These are phyloP conservation scores for Tetracentron sinense DNA, from an alignment of 164 flowering plant genomes.

Conservation along the genomic window DNA sequence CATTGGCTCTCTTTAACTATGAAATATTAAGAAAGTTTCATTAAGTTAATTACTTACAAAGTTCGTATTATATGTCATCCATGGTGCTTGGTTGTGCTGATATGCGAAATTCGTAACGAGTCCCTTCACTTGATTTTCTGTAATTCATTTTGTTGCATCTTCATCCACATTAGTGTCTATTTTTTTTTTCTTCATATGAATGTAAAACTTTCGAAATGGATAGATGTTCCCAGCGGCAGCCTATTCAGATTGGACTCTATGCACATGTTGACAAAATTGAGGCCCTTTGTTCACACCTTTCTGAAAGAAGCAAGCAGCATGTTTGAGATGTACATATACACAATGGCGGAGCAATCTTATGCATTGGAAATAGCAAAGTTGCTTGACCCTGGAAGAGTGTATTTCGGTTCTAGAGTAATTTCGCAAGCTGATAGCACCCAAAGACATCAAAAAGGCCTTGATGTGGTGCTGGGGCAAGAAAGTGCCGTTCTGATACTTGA, in stretches of 20 bases:
- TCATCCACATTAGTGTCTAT: too few species aligned
- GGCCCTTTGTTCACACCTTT: constrained; percentile 76
- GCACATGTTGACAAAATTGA: constrained; percentile 76
- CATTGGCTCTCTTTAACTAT: too few species aligned
- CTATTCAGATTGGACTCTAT: constrained; percentile 51
- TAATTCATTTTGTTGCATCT: too few species aligned
- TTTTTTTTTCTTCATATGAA: background rate
- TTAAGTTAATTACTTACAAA: too few species aligned
- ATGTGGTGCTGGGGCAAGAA: constrained; percentile 74
- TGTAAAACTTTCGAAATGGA: background rate
- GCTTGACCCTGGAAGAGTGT: constrained; percentile 60
- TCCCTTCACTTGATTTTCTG: too few species aligned
- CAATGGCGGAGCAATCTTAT: constrained; percentile 75
- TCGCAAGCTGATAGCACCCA: constrained; percentile 74
- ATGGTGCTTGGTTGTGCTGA: too few species aligned
- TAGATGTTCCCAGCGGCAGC: constrained; percentile 49
- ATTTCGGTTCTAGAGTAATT: constrained; percentile 62
- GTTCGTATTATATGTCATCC: too few species aligned
- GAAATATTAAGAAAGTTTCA: too few species aligned
- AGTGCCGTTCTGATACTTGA: constrained; percentile 78
- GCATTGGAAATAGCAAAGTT: constrained; percentile 73
- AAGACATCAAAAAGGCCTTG: constrained; percentile 73
- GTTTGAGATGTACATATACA: constrained; percentile 85
- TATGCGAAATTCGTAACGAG: too few species aligned
- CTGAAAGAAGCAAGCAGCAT: constrained; percentile 65